These are phyloP conservation scores for Colletotrichum sp. DNA, from an alignment of 2,329 filamentous ascomycete species.

Conservation along the genomic window DNA sequence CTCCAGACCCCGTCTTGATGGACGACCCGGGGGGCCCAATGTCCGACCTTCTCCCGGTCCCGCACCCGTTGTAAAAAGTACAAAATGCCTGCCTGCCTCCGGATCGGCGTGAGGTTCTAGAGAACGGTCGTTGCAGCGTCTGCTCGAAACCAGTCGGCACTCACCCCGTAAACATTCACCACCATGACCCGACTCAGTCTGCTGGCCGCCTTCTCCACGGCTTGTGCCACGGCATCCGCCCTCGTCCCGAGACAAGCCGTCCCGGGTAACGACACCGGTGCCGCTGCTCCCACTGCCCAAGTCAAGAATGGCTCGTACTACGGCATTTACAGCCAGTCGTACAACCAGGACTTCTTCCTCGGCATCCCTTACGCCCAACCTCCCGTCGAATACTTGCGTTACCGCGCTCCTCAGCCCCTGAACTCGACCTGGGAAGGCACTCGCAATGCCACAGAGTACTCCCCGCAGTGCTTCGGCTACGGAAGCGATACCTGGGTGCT, in stretches of 20 bases:
- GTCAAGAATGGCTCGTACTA: constrained; percentile 36
- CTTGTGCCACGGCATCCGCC: constrained; percentile 9
- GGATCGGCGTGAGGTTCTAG: not conserved
- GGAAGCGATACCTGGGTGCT: constrained; percentile 38
- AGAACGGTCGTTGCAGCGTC: not conserved
- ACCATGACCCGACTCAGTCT: constrained; percentile 12
- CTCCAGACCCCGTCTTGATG: not conserved
- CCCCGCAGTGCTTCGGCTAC: constrained; percentile 55
- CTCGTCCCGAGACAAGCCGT: constrained; percentile 9
- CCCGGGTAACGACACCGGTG: not conserved
- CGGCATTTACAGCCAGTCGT: constrained; percentile 43
- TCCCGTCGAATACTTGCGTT: constrained; percentile 57
- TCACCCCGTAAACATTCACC: not conserved
- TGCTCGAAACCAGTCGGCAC: not conserved
- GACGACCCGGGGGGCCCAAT: not conserved
- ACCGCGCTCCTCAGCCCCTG: constrained; percentile 54
- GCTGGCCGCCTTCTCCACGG: constrained; percentile 3
- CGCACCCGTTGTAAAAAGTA: not conserved
- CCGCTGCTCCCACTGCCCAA: constrained; percentile 6
- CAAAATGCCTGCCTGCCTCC: not conserved
- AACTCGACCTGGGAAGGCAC: constrained; percentile 47
- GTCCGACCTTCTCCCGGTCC: constrained; percentile 1
- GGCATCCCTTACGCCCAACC: constrained; percentile 62
- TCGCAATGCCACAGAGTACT: constrained; percentile 50
- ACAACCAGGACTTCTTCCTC: constrained; percentile 56